Conservation (phyloP, 352 stramenopile species). For the Globisporangium polare region DNA sequence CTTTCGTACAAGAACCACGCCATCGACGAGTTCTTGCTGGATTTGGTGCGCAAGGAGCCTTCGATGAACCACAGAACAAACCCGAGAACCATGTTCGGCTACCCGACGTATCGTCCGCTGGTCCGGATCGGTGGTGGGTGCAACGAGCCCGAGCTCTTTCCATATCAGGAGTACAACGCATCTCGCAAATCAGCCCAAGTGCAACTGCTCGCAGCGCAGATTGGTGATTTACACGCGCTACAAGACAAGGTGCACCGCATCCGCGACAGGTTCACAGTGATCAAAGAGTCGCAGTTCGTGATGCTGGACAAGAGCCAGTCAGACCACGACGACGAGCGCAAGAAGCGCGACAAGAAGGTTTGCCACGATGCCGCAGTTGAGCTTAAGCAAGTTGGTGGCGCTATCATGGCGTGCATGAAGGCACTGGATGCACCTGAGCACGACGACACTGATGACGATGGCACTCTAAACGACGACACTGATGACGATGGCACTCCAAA, state of each 20-base stretch:
- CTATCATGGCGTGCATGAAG: conserved; percentile 6
- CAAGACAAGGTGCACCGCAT: conserved; percentile 21
- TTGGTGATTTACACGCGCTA: conserved; percentile 29
- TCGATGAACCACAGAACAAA: conserved; percentile 23
- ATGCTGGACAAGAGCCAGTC: background rate
- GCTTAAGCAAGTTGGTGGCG: conserved; percentile 4
- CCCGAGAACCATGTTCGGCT: conserved; percentile 16
- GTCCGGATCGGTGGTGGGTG: conserved; percentile 68
- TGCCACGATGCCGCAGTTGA: conserved; percentile 16
- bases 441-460: background rate
- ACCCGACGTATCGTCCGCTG: conserved; percentile 40
- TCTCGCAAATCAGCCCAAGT: conserved; percentile 16
- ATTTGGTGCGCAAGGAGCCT: conserved; percentile 60
- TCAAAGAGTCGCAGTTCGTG: conserved; percentile 13
- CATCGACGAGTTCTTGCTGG: conserved; percentile 82
- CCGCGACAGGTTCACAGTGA: conserved; percentile 9
- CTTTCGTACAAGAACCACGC: conserved; percentile 89
- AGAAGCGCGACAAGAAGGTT: conserved; percentile 12
- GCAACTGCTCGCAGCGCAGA: conserved; percentile 16
- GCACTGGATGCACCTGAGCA: background rate
- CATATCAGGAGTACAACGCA: conserved; percentile 35
- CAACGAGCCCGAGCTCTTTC: conserved; percentile 48
- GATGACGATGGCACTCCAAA: no score
- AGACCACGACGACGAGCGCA: conserved; percentile 1
- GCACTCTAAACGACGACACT: no score